Percentiles rank a stretch among this genome's conserved stretches.
Conservation (phyloP, 2,329 filamentous ascomycete species). For the Phaeosphaeriaceae sp. region DNA sequence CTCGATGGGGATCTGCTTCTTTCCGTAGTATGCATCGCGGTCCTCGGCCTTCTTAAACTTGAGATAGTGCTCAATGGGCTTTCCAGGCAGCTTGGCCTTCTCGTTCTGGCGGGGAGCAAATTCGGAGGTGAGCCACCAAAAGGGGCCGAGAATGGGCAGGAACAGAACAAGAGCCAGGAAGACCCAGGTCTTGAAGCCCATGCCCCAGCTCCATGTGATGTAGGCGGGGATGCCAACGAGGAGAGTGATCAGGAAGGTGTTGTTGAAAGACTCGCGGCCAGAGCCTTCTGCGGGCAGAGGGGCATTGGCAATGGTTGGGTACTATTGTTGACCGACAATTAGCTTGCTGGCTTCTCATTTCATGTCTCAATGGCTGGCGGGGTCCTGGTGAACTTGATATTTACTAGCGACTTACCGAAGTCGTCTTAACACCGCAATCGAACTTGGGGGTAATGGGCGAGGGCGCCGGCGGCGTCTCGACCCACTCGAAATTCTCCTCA, state of each 20-base stretch:
- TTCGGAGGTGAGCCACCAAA: constrained; percentile 81
- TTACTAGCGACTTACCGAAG: constrained; percentile 57
- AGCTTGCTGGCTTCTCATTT: constrained; percentile 25
- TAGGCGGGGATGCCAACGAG: constrained; percentile 77
- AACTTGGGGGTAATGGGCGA: constrained; percentile 58
- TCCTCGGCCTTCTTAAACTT: constrained; percentile 73
- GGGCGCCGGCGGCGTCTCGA: constrained; percentile 67
- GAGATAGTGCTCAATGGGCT: constrained; percentile 89
- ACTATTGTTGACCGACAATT: constrained; percentile 60
- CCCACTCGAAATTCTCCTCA: constrained; percentile 70
- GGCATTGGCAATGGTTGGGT: constrained; percentile 88
- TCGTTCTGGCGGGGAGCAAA: constrained; percentile 91
- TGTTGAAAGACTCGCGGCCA: constrained; percentile 87
- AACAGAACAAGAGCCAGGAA: constrained; percentile 83
- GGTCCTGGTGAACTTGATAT: constrained; percentile 18
- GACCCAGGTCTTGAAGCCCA: constrained; percentile 84
- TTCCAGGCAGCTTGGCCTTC: constrained; percentile 85
- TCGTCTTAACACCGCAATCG: constrained; percentile 68
- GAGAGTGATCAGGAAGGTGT: constrained; percentile 74
- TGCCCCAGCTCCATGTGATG: constrained; percentile 81
- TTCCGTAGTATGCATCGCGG: constrained; percentile 73
- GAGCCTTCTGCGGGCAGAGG: constrained; percentile 89
- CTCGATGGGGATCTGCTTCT: constrained; percentile 85
- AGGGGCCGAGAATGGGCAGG: constrained; percentile 78
- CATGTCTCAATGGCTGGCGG: constrained; percentile 41